phyloP scores from a whole-genome alignment of 176 grass and related monocot genomes.

The Carex littledalei region DNA sequence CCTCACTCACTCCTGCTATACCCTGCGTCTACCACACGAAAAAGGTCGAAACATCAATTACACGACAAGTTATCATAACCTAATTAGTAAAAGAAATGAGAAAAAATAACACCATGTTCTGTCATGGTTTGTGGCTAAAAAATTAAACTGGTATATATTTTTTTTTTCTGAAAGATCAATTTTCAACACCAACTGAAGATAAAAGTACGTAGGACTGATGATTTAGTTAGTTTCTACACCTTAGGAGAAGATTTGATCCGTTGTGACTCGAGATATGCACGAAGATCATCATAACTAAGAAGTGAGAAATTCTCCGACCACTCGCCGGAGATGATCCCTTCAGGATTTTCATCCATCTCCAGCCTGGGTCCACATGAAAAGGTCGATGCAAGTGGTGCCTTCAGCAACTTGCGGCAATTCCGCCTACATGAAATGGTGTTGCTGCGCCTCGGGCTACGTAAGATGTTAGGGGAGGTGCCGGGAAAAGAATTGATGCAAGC shows the following conservation, averaged over 20 bases:
- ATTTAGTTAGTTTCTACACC: slow-evolving; percentile 18
- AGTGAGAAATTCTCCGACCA: slow-evolving; percentile 84
- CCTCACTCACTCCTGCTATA: slow-evolving; percentile 26
- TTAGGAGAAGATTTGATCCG: slow-evolving; percentile 20
- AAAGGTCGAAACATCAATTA: slow-evolving; percentile 19
- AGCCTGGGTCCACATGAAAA: slow-evolving; percentile 45
- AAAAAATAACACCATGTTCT: background rate
- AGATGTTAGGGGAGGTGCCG: slow-evolving; percentile 9
- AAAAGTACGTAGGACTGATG: background rate
- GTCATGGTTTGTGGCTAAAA: background rate
- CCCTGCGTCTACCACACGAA: slow-evolving; percentile 7
- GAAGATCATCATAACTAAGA: slow-evolving; percentile 67
- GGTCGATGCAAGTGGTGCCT: slow-evolving; percentile 25
- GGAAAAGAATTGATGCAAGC: slow-evolving; percentile 47
- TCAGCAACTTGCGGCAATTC: background rate
- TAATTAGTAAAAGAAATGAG: background rate
- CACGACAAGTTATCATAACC: background rate
- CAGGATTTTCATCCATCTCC: slow-evolving; percentile 74
- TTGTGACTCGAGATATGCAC: slow-evolving; percentile 52
- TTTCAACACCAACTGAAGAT: background rate
- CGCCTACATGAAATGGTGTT: background rate
- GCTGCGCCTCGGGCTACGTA: slow-evolving; percentile 24
- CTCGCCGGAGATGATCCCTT: slow-evolving; percentile 76
- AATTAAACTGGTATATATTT: background rate
- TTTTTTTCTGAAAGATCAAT: background rate